Percentiles rank a stretch among this genome's conserved stretches.
These are phyloP conservation scores for Avena sativa DNA, from an alignment of 176 grass and related monocot genomes.

Conservation along the genomic window DNA sequence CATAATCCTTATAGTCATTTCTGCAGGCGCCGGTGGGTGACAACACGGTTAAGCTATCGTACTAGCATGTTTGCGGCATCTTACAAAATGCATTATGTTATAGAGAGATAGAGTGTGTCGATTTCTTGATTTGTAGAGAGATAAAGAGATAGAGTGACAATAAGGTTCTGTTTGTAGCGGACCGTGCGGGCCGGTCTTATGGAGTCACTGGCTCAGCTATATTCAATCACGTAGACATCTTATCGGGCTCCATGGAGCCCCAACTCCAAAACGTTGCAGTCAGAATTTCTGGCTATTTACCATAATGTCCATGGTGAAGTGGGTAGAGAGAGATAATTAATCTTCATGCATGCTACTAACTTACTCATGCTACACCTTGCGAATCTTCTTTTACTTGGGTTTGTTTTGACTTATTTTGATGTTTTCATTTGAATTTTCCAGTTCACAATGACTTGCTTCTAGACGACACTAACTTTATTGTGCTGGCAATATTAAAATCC, in stretches of 20 bases:
- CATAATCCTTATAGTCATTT: constrained; percentile 59
- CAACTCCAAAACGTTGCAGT: background rate
- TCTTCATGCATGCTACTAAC: background rate
- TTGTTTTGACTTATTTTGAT: background rate
- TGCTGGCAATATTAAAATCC: background rate
- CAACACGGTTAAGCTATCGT: background rate
- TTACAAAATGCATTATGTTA: background rate
- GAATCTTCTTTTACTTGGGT: background rate
- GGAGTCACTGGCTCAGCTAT: background rate
- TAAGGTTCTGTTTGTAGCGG: background rate
- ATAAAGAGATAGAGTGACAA: no score
- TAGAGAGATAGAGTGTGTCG: background rate
- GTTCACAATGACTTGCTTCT: background rate
- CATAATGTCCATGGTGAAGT: background rate
- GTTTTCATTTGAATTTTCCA: background rate
- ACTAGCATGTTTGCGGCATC: background rate
- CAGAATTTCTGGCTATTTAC: background rate
- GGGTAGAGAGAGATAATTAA: background rate
- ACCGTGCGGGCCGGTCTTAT: background rate
- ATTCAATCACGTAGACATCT: background rate
- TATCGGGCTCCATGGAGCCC: background rate
- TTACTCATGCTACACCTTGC: background rate
- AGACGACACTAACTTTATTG: background rate
- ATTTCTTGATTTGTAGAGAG: background rate
- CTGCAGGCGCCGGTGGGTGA: constrained; percentile 28